phyloP scores from a whole-genome alignment of 768 basidiomycete genomes.

The Serendipita sp. region DNA sequence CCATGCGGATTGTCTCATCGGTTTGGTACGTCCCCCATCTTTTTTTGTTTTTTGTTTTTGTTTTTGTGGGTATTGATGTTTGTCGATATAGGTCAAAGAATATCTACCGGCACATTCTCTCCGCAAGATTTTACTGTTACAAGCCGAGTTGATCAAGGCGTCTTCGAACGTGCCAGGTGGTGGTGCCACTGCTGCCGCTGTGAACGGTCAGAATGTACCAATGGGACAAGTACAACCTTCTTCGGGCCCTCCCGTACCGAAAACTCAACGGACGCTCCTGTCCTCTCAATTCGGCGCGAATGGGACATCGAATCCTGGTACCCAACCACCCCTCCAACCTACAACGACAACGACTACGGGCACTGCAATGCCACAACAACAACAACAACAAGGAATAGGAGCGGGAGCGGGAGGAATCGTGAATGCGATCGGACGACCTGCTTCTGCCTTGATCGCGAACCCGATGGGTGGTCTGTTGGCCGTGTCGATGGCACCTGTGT shows the following conservation, averaged over 20 bases:
- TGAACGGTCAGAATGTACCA: background rate
- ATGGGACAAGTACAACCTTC: background rate
- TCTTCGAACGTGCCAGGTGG: background rate
- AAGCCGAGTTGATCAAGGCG: conserved; percentile 64
- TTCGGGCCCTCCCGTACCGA: background rate
- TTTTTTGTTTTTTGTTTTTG: background rate
- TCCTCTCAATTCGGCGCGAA: background rate
- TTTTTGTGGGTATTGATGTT: background rate
- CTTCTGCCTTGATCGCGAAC: background rate
- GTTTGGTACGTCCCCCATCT: conserved; percentile 48
- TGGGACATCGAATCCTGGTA: conserved; percentile 11
- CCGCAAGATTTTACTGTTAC: conserved; percentile 71
- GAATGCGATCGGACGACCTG: background rate
- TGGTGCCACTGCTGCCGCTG: background rate
- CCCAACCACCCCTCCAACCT: conserved; percentile 16
- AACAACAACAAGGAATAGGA: conserved; percentile 42
- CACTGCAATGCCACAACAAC: conserved; percentile 26
- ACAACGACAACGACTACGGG: conserved; percentile 15
- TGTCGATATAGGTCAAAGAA: conserved; percentile 62
- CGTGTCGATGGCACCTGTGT: conserved; percentile 28
- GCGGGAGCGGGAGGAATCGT: conserved; percentile 18
- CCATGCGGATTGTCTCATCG: conserved; percentile 94
- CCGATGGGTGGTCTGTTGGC: conserved; percentile 9
- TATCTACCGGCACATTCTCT: conserved; percentile 69
- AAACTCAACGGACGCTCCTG: conserved; percentile 1